These are phyloP conservation scores for Salvia hispanica DNA, from an alignment of 257 asterid genomes.

Conservation along the genomic window DNA sequence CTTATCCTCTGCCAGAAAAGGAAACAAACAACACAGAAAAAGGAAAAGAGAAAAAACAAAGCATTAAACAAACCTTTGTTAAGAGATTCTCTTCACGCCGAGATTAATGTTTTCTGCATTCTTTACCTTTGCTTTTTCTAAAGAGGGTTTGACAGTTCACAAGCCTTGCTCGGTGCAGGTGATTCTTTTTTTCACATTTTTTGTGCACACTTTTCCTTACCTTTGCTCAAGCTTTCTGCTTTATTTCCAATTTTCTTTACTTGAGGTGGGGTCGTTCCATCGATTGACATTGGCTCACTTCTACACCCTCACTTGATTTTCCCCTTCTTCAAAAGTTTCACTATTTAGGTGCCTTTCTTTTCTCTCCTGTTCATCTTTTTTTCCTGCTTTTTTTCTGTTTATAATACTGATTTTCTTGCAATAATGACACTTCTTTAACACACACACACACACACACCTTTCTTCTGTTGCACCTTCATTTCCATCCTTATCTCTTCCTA, in stretches of 20 bases:
- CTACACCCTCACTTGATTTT: slow-evolving; percentile 38
- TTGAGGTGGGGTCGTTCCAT: slow-evolving; percentile 44
- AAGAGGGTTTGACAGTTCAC: slow-evolving; percentile 8
- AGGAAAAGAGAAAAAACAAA: slow-evolving; percentile 12
- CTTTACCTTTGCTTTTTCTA: slow-evolving; percentile 13
- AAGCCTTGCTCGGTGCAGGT: slow-evolving; percentile 30
- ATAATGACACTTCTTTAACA: slow-evolving; percentile 35
- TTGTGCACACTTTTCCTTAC: slow-evolving; percentile 22
- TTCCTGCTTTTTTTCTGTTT: neutral
- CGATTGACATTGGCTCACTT: slow-evolving; percentile 40
- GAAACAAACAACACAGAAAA: slow-evolving; percentile 22
- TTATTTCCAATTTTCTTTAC: slow-evolving; percentile 15
- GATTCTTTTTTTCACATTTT: slow-evolving; percentile 27
- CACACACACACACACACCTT: slow-evolving; percentile 30
- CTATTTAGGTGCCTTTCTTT: slow-evolving; percentile 40
- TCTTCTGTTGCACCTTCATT: slow-evolving; percentile 40
- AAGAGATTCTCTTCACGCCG: slow-evolving; percentile 30
- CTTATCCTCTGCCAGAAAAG: slow-evolving; percentile 27
- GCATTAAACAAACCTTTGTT: slow-evolving; percentile 26
- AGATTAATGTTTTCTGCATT: slow-evolving; percentile 3
- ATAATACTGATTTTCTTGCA: slow-evolving; percentile 32
- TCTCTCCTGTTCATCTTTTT: neutral
- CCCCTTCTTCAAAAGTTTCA: slow-evolving; percentile 39
- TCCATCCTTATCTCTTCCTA: slow-evolving; percentile 14
- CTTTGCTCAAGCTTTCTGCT: slow-evolving; percentile 25